Conservation (phyloP, 176 grass and related monocot genomes). For the Avena atlantica region DNA sequence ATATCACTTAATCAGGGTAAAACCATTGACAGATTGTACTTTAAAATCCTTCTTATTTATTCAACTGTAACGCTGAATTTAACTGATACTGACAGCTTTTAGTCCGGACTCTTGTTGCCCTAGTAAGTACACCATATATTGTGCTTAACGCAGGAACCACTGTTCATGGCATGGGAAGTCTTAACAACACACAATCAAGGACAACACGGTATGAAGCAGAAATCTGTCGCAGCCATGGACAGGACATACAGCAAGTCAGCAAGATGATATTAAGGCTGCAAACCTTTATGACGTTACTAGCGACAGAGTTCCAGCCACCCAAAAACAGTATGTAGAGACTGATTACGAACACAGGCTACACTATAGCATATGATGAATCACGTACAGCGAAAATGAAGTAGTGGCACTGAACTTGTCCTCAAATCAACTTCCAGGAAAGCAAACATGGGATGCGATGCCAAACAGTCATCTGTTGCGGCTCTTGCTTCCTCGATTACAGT, state of each 20-base stretch:
- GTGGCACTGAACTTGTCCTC: neutral
- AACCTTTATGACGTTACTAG: neutral
- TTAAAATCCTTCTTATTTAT: neutral
- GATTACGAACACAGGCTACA: neutral
- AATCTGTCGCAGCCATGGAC: too few species aligned
- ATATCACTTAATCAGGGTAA: neutral
- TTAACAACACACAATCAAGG: neutral
- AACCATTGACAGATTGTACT: neutral
- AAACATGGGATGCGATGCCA: neutral
- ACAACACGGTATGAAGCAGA: neutral
- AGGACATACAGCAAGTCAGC: neutral
- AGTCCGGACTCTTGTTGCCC: neutral
- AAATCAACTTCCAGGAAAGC: slow-evolving; percentile 5
- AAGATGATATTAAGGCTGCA: neutral
- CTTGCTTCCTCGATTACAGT: neutral
- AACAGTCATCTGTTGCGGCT: neutral
- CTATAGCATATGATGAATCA: neutral
- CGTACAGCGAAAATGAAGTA: neutral
- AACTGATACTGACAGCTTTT: neutral
- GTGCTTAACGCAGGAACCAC: neutral
- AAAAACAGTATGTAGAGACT: neutral
- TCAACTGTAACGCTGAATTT: neutral
- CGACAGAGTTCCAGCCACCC: neutral
- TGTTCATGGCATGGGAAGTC: neutral
- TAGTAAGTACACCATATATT: neutral